Base-by-base conservation (phyloP, 495 filamentous ascomycete species). In the Penicillium ochrochloron region DNA sequence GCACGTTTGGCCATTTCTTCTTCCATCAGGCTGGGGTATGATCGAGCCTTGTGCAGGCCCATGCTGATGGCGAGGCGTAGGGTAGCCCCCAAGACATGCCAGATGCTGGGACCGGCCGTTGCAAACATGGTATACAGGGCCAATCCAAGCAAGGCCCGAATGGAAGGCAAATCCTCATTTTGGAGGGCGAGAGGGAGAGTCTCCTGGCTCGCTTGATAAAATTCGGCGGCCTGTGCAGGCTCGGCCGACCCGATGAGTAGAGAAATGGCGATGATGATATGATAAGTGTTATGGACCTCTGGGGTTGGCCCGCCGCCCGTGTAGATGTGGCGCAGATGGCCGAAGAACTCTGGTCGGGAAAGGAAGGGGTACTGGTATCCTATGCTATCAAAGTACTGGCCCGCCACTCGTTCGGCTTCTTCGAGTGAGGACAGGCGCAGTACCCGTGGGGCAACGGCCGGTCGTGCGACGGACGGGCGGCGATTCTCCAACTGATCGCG, bases 91-190 rank as follows among this genome's bases (percentile, higher is more conserved):
- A 85, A 63, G 15, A 85, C 73, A 70, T 85, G 83, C 83, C 83
- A 85, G 15, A 85, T 78, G 50, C 83, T 83, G 0, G 83, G 83
- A 0, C 80, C 82, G 4, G 78, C 70, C 1, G 82, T 81, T 2
- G 82, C 74, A 66, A 84, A 84, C 69, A 82, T 73, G 0, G 83
- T 83, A 62, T 84, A 85, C 27, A 84, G 65, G 0, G 81, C 81
- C 33, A 84, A 59, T n/a, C 82, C 78, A 29, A 85, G 70, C 44
- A 84, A 62, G 2, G 81, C 80, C 41, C 82, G 77, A 25, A 85
- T 65, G 7, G 79, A 76, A 2, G 77, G 66, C 41, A 80, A 46
- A 51, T 82, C 79, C 56, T 82, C 79, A 55, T 80, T 82, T 61
- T 80, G 79, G 41, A 82, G 53, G 4, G 77, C 76, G 55, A 72